Percentiles rank a stretch among this genome's conserved stretches.
Evolutionary conservation across 1,284 basidiomycete species (phyloP).

Genomic region (Tilletia caries): DNA sequence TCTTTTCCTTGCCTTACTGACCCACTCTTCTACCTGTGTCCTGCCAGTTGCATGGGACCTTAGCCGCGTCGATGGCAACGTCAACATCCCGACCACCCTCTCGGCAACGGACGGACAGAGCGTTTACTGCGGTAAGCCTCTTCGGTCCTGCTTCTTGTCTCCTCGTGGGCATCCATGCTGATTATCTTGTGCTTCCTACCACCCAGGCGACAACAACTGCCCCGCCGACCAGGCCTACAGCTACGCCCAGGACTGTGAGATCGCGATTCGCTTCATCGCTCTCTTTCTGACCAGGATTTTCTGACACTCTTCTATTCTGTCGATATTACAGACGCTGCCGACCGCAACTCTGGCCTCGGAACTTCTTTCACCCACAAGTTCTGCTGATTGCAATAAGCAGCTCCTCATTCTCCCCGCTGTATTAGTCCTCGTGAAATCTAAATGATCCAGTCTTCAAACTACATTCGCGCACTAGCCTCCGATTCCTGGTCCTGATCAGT

Average conservation of each 20-base stretch:
- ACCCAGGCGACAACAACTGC: conserved; percentile 8
- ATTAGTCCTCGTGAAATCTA: background rate
- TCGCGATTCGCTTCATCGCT: too few relatives aligned
- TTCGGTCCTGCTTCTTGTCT: background rate
- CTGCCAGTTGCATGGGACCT: conserved; percentile 20
- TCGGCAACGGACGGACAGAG: conserved; percentile 8
- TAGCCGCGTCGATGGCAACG: conserved; percentile 20
- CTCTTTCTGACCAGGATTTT: too few relatives aligned
- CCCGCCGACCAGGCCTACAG: conserved; percentile 17
- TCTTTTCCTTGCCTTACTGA: background rate
- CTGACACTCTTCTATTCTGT: background rate
- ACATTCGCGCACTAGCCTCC: too few relatives aligned
- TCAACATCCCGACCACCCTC: conserved; percentile 21
- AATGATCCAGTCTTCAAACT: background rate
- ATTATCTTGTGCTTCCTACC: background rate
- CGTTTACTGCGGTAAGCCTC: conserved; percentile 4
- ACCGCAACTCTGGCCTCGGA: conserved; percentile 16
- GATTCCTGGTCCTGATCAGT: too few relatives aligned
- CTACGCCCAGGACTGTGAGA: conserved; percentile 1
- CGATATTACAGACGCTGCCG: background rate
- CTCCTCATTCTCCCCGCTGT: background rate
- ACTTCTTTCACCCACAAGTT: conserved; percentile 15
- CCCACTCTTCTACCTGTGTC: background rate
- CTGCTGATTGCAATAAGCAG: conserved; percentile 7
- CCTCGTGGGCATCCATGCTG: background rate